Base-by-base conservation (phyloP, 345 rosid species). In the Brassica cretica region DNA sequence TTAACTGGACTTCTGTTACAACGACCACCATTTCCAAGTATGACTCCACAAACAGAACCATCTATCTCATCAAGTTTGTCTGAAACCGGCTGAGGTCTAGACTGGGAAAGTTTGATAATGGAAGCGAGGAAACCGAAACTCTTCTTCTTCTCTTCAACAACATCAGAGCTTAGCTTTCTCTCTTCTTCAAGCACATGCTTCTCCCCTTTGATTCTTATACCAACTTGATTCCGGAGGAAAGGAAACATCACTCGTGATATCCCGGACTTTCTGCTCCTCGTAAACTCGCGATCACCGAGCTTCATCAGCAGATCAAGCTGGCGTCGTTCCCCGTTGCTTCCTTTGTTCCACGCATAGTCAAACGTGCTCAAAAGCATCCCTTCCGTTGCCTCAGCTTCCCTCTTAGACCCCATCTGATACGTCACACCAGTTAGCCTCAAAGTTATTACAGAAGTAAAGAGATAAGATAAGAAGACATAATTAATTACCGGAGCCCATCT, bases 261-360 rank as follows among this genome's bases (percentile, higher is more conserved):
- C 64, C 76, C 79, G 6, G 86, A 70, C 60, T 82, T 66, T 68
- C 74, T 74, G 72, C 44, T 39, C 39, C 66, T 81, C 41, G 70
- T 67, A 51, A 89, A 86, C 69, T 79, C 66, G 46, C 68, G 62
- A 74, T 86, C 75, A 9, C 82, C 64, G 8, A 94, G 88, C 75
- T 89, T 91, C 71, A 41, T 24, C 30, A 89, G 84, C 44, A 92
- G 67, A 72, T 88, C 93, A 59, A 77, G 21, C 18, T 85, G 95
- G 33, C 97, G 89, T 1, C 97, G 87, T 33, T 68, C 76, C 66
- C 89, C 92, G 15, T 94, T 92, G 35, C 87, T 70, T 3, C 93
- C 93, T 86, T 88, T 92, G 78, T 94, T 94, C 98, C 97, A 94
- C 21, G 95, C 98, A 78, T 92, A 94, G 68, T 94, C 97, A 77